These are phyloP conservation scores for Knoxdaviesia proteae DNA, from an alignment of 2,329 filamentous ascomycete species.

Conservation along the genomic window DNA sequence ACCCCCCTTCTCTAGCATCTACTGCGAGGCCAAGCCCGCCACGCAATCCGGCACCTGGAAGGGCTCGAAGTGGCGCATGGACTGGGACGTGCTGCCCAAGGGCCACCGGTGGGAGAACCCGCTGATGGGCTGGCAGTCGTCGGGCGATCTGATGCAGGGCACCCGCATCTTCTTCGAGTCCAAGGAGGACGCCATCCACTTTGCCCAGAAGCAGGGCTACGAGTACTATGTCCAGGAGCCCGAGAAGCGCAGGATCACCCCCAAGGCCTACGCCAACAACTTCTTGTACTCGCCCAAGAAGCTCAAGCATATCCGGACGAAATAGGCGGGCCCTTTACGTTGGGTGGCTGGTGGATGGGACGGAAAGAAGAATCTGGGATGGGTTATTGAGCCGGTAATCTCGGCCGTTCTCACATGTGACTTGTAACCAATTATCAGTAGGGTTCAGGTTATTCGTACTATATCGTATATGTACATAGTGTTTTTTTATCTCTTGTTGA, in stretches of 20 bases:
- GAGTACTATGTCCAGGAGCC: constrained; percentile 98
- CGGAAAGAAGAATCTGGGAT: too few relatives aligned
- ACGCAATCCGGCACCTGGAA: constrained; percentile 88
- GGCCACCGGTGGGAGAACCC: constrained; percentile 97
- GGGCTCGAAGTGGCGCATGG: constrained; percentile 79
- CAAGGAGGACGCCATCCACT: constrained; percentile 86
- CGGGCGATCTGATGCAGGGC: constrained; percentile 85
- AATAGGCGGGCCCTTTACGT: constrained; percentile 26
- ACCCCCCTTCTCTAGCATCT: constrained; percentile 45
- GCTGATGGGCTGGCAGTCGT: constrained; percentile 96
- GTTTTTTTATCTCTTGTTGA: too few relatives aligned
- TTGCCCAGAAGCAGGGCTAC: constrained; percentile 97
- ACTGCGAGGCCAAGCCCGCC: constrained; percentile 75
- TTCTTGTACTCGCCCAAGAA: constrained; percentile 71
- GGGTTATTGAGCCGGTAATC: too few relatives aligned
- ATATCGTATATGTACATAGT: too few relatives aligned
- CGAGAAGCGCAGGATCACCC: constrained; percentile 63
- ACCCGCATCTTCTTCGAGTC: constrained; percentile 74
- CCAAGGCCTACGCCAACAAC: constrained; percentile 95
- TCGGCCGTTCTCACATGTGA: too few relatives aligned
- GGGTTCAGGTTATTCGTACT: too few relatives aligned
- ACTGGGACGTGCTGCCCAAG: constrained; percentile 86
- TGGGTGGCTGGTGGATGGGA: neutral
- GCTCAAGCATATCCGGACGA: constrained; percentile 70
- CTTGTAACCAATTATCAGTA: too few relatives aligned